Evolutionary conservation across 257 asterid species (phyloP).

Genomic region (Petunia axillaris): DNA sequence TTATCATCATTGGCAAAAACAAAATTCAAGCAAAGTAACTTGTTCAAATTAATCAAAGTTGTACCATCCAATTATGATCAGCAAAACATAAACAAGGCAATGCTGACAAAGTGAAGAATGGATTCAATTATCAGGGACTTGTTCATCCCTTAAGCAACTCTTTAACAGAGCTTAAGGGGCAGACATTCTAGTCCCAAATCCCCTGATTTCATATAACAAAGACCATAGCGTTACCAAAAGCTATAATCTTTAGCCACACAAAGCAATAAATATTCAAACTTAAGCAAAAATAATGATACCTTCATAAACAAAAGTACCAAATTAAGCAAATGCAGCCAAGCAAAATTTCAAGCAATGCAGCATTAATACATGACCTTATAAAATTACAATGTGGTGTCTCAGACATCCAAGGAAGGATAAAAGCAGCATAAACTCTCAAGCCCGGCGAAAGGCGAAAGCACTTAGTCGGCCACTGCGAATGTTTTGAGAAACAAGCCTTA

Average conservation of each 20-base stretch:
- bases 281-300: not conserved
- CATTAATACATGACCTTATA: not conserved
- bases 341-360: not conserved
- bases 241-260: not conserved
- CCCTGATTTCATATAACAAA: not conserved
- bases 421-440: slow-evolving; percentile 60
- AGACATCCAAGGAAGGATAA: slow-evolving; percentile 62
- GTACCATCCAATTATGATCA: slow-evolving; percentile 50
- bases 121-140: slow-evolving; percentile 40
- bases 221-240: too few relatives aligned
- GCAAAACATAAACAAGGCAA: slow-evolving; percentile 26
- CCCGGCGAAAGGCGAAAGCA: slow-evolving; percentile 61
- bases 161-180: slow-evolving; percentile 36
- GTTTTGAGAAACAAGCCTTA: slow-evolving; percentile 64
- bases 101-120: slow-evolving; percentile 57
- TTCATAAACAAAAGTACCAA: not conserved
- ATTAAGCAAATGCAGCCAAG: not conserved
- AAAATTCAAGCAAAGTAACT: not conserved
- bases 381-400: slow-evolving; percentile 29
- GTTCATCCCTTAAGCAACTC: slow-evolving; percentile 45
- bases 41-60: not conserved
- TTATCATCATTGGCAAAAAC: slow-evolving; percentile 44
- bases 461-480: slow-evolving; percentile 73
- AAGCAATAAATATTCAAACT: not conserved
- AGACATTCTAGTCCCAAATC: slow-evolving; percentile 34